phyloP scores from a whole-genome alignment of 2,329 filamentous ascomycete species.

The Lachnellula hyalina region DNA sequence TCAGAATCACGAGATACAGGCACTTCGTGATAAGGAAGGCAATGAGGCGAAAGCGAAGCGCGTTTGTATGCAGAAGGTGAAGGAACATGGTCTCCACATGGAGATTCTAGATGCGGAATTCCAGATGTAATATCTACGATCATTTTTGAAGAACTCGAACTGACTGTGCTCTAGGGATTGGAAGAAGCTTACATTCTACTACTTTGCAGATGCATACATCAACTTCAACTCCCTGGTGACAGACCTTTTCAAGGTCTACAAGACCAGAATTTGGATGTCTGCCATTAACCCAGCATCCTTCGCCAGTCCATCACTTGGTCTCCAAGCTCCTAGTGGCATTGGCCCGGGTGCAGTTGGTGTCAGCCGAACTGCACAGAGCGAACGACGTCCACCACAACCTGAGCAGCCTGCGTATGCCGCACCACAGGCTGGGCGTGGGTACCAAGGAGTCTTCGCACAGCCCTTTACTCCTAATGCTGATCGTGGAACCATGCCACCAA shows the following conservation, averaged over 20 bases:
- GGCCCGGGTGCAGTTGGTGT: conserved; percentile 61
- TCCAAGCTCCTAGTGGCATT: conserved; percentile 64
- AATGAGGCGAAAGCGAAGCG: conserved; percentile 97
- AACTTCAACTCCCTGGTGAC: conserved; percentile 98
- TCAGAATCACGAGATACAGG: conserved; percentile 83
- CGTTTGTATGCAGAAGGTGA: conserved; percentile 93
- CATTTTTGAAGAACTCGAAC: conserved; percentile 9
- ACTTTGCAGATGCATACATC: conserved; percentile 96
- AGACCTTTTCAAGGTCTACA: conserved; percentile 98
- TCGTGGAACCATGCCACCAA: conserved; percentile 34
- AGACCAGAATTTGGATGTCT: conserved; percentile 99
- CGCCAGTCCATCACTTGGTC: conserved; percentile 67
- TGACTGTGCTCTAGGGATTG: conserved; percentile 64
- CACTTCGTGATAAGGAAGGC: conserved; percentile 89
- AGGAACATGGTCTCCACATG: conserved; percentile 92
- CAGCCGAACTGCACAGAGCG: conserved; percentile 35
- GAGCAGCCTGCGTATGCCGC: conserved; percentile 28
- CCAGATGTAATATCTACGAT: conserved; percentile 69
- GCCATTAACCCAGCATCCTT: conserved; percentile 98
- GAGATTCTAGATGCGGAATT: conserved; percentile 98
- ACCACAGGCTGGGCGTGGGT: conserved; percentile 20
- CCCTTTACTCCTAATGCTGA: conserved; percentile 39
- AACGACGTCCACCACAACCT: conserved; percentile 37
- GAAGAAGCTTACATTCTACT: conserved; percentile 99
- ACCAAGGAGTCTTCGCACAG: conserved; percentile 40